Evolutionary conservation across 192 early-diverging fungal species (phyloP).

Genomic region (Podila horticola): DNA sequence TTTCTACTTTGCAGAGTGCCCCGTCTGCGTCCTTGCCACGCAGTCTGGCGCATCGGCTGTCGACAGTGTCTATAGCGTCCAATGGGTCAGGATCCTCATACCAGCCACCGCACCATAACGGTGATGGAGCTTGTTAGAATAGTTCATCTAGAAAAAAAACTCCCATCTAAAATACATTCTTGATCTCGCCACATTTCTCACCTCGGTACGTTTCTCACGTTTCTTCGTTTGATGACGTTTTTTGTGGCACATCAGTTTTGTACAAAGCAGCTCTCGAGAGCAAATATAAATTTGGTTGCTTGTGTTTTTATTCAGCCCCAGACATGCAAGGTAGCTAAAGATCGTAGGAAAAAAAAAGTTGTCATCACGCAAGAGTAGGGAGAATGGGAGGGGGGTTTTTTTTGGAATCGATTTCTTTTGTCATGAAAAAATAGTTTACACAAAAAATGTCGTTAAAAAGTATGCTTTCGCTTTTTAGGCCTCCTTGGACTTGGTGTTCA

Average conservation of each 20-base stretch:
- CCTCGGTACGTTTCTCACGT: too few relatives aligned
- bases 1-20: too few relatives aligned
- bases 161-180: too few relatives aligned
- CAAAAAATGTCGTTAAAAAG: not conserved
- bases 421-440: not conserved
- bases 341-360: not conserved
- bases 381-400: not conserved
- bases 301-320: not conserved
- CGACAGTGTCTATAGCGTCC: not conserved
- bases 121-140: slow-evolving; percentile 9
- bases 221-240: not conserved
- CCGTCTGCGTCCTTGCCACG: too few relatives aligned
- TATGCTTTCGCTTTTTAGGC: slow-evolving; percentile 6
- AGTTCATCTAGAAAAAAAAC: too few relatives aligned
- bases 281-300: not conserved
- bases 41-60: too few relatives aligned
- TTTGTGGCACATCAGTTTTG: not conserved
- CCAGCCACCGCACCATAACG: slow-evolving; percentile 9
- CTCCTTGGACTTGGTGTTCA: slow-evolving; percentile 35
- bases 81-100: slow-evolving; percentile 8
- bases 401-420: slow-evolving; percentile 4
- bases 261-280: not conserved
- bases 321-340: not conserved
- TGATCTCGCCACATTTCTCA: too few relatives aligned
- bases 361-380: not conserved